A percentile compares a stretch with the other conserved stretches of the same genome.
phyloP scores from a whole-genome alignment of 192 early-diverging fungal genomes.

The Podila epicladia region DNA sequence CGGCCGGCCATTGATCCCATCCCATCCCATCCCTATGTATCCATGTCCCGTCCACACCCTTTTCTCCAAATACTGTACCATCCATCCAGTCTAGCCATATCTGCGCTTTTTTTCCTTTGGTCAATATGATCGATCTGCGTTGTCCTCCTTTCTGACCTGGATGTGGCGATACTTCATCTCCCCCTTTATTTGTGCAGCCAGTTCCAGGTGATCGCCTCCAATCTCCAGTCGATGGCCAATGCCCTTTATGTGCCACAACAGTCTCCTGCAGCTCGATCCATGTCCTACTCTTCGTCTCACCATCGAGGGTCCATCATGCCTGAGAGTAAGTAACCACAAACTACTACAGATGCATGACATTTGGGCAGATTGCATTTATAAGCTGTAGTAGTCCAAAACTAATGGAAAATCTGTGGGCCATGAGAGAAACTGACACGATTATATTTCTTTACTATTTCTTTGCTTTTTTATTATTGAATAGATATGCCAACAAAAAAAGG shows the following conservation, averaged over 20 bases:
- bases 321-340: conserved; percentile 28
- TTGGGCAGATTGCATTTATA: neutral
- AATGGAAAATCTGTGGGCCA: neutral
- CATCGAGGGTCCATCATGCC: conserved; percentile 50
- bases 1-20: too few species aligned
- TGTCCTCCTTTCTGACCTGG: conserved; percentile 1
- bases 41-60: too few species aligned
- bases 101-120: neutral
- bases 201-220: conserved; percentile 62
- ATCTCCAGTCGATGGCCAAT: conserved; percentile 55
- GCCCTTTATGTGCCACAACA: conserved; percentile 29
- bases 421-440: too few species aligned
- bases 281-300: conserved; percentile 45
- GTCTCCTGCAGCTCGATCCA: conserved; percentile 37
- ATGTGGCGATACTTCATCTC: neutral
- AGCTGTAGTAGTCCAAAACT: neutral
- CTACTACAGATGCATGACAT: neutral
- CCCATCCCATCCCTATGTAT: too few species aligned
- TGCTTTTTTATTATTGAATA: conserved; percentile 3
- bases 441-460: neutral
- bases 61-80: too few species aligned
- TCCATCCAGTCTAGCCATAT: too few species aligned
- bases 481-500: conserved; percentile 34
- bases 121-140: neutral
- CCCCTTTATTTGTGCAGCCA: conserved; percentile 47